These are phyloP conservation scores for Trichosporon coremiiforme DNA, from an alignment of 1,284 basidiomycete species.

Conservation along the genomic window DNA sequence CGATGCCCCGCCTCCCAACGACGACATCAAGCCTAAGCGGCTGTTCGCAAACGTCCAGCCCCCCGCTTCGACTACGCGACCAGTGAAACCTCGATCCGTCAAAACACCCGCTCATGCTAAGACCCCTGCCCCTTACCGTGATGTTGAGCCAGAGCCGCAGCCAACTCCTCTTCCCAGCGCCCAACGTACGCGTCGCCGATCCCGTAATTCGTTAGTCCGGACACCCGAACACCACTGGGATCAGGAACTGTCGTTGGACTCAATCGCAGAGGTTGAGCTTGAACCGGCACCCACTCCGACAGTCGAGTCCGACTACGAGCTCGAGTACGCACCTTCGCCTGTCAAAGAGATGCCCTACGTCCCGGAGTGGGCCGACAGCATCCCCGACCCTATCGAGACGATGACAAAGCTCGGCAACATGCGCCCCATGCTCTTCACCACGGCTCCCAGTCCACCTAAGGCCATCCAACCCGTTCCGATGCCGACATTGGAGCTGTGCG, in stretches of 20 bases:
- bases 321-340: slow-evolving; percentile 28
- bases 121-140: slow-evolving; percentile 23
- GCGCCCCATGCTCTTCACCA: slow-evolving; percentile 22
- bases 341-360: slow-evolving; percentile 25
- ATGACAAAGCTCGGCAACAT: slow-evolving; percentile 24
- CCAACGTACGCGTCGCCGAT: slow-evolving; percentile 37
- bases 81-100: slow-evolving; percentile 12
- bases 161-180: slow-evolving; percentile 50
- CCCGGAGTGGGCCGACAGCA: slow-evolving; percentile 27
- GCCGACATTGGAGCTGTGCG: slow-evolving; percentile 17
- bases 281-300: slow-evolving; percentile 19
- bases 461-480: slow-evolving; percentile 10
- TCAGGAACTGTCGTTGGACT: slow-evolving; percentile 45
- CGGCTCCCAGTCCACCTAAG: slow-evolving; percentile 13
- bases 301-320: slow-evolving; percentile 24
- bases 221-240: slow-evolving; percentile 37
- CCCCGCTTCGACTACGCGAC: slow-evolving; percentile 18
- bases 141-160: slow-evolving; percentile 27
- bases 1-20: slow-evolving; percentile 19
- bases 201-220: slow-evolving; percentile 22
- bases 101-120: slow-evolving; percentile 26
- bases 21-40: slow-evolving; percentile 33
- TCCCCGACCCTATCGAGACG: slow-evolving; percentile 28
- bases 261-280: slow-evolving; percentile 40
- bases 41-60: slow-evolving; percentile 28